A percentile compares a stretch with the other conserved stretches of the same genome.
Evolutionary conservation across 139 green algal species (phyloP).

Genomic region (Picochlorum costavermella): DNA sequence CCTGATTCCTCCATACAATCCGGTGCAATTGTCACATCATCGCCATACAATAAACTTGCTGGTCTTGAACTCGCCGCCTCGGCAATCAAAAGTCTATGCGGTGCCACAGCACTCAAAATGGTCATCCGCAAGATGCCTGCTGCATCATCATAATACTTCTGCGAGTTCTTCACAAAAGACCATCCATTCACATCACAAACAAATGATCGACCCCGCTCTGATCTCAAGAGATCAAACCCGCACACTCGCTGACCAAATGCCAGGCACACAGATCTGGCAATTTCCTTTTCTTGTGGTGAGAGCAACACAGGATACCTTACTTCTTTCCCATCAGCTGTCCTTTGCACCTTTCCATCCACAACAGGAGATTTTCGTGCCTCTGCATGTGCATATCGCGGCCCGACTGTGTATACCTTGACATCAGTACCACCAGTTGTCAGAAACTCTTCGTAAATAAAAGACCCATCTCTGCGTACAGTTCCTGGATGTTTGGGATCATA

Average conservation of each 20-base stretch:
- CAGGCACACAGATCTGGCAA: slow-evolving; percentile 83
- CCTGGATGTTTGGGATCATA: slow-evolving; percentile 77
- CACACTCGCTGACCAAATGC: slow-evolving; percentile 95
- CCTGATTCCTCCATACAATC: neutral
- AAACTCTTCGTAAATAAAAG: slow-evolving; percentile 98
- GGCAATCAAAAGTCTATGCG: slow-evolving; percentile 49
- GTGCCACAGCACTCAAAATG: slow-evolving; percentile 63
- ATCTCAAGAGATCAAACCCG: slow-evolving; percentile 88
- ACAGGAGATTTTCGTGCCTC: slow-evolving; percentile 95
- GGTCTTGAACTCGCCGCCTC: slow-evolving; percentile 9
- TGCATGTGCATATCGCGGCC: slow-evolving; percentile 86
- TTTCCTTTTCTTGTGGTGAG: slow-evolving; percentile 85
- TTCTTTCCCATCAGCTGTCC: slow-evolving; percentile 83
- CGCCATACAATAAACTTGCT: neutral
- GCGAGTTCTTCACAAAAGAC: slow-evolving; percentile 96
- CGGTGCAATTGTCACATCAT: neutral
- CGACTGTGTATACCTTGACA: slow-evolving; percentile 94
- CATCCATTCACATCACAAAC: slow-evolving; percentile 99
- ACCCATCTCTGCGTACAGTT: slow-evolving; percentile 70
- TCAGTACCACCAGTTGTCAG: slow-evolving; percentile 93
- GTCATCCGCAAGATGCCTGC: slow-evolving; percentile 67
- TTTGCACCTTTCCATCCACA: slow-evolving; percentile 88
- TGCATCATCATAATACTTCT: slow-evolving; percentile 94
- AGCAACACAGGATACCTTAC: slow-evolving; percentile 87
- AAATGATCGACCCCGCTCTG: slow-evolving; percentile 65